Conservation (phyloP, 2,329 filamentous ascomycete genomes). For the Dothistroma septosporum region DNA sequence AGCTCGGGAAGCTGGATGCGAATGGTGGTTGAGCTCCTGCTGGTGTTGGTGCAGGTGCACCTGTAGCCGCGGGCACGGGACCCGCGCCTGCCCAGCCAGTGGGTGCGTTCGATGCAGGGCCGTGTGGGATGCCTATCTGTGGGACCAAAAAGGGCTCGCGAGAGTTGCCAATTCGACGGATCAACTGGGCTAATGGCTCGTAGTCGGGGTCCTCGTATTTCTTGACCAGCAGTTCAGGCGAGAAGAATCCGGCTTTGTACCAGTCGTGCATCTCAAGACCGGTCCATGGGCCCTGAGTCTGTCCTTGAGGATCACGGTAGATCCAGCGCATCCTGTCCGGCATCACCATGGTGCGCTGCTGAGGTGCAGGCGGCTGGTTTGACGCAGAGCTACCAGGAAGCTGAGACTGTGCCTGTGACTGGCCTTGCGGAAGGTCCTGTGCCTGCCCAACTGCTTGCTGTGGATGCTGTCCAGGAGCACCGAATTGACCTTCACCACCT, state of each 20-base stretch:
- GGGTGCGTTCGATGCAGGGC: conserved; percentile 52
- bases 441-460: conserved; percentile 10
- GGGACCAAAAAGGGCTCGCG: conserved; percentile 95
- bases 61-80: conserved; percentile 9
- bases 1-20: conserved; percentile 89
- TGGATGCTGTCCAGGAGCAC: conserved; percentile 17
- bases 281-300: conserved; percentile 89
- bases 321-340: conserved; percentile 98
- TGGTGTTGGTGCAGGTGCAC: conserved; percentile 8
- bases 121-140: conserved; percentile 92
- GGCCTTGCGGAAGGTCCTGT: conserved; percentile 15
- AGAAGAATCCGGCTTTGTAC: conserved; percentile 99
- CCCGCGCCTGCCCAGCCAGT: conserved; percentile 41
- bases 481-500: conserved; percentile 17
- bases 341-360: conserved; percentile 94
- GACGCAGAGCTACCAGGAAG: conserved; percentile 51
- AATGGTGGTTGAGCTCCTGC: conserved; percentile 68
- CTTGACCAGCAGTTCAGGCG: conserved; percentile 87
- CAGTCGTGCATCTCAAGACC: conserved; percentile 99
- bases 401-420: conserved; percentile 24
- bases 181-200: conserved; percentile 89
- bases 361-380: conserved; percentile 63
- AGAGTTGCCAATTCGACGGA: conserved; percentile 93
- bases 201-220: conserved; percentile 92
- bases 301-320: conserved; percentile 89